Conservation (phyloP, 2,329 filamentous ascomycete species). For the Phoma sp. region DNA sequence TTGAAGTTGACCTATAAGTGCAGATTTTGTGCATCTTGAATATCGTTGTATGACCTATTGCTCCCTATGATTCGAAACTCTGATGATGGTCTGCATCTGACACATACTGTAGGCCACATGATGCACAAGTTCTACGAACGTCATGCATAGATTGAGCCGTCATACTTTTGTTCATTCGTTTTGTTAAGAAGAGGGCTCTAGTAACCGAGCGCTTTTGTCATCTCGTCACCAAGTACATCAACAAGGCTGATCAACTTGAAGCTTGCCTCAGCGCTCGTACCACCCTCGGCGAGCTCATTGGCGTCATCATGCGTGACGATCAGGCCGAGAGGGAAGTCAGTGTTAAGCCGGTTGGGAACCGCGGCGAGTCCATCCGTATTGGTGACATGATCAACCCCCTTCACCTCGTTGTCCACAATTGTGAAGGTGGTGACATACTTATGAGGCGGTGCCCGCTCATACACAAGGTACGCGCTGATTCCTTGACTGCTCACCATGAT, state of each 20-base stretch:
- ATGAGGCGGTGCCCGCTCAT: conserved; percentile 57
- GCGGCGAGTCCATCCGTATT: conserved; percentile 61
- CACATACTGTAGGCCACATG: too few relatives aligned
- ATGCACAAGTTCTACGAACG: too few relatives aligned
- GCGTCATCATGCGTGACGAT: conserved; percentile 62
- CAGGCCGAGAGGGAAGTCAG: conserved; percentile 48
- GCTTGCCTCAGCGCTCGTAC: conserved; percentile 55
- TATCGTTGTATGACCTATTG: too few relatives aligned
- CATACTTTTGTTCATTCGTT: too few relatives aligned
- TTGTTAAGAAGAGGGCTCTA: neutral
- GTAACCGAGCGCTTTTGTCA: conserved; percentile 28
- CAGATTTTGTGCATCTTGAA: too few relatives aligned
- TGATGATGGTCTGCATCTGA: too few relatives aligned
- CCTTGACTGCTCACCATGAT: conserved; percentile 61
- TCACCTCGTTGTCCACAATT: conserved; percentile 51
- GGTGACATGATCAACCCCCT: conserved; percentile 56
- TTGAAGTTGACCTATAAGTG: too few relatives aligned
- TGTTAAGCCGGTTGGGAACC: conserved; percentile 53
- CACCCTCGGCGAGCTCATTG: conserved; percentile 56
- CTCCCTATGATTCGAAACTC: too few relatives aligned
- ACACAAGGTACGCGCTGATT: conserved; percentile 60
- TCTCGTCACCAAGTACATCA: conserved; percentile 36
- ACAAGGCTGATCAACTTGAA: conserved; percentile 55
- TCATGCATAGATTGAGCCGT: too few relatives aligned
- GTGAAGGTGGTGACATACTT: conserved; percentile 59